Evolutionary conservation across 768 basidiomycete genomes (phyloP), one percentile per base, ranked within the genome.

Genomic region (Boletus fagicola): DNA sequence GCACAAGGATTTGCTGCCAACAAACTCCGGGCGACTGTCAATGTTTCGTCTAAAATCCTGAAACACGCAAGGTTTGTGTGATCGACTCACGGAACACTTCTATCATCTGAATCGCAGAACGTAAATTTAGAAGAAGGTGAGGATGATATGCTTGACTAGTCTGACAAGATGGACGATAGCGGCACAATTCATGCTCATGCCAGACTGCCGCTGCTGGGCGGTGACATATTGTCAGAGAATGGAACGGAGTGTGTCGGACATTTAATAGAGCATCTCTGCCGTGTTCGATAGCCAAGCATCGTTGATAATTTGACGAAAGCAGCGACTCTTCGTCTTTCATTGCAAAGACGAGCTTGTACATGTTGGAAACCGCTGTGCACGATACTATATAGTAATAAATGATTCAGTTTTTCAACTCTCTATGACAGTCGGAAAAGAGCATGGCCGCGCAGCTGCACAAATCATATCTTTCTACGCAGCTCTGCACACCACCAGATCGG

Each of bases 401-500:
- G 28, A 7, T 28, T 5, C 6, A 6, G 28, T 28, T 28, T 7
- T 5, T 7, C 28, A 28, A 28, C 28, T 28, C 30, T 30, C 11
- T 38, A 38, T n/a, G 18, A 24, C 16, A 24, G 12, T 26, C 24
- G 6, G 26, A 28, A 39, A 22, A 51, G 50, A n/a, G 11, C 22
- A 15, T 49, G n/a, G 16, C 3, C n/a, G 38, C 2, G 12, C 28
- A 11, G 36, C n/a, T 12, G 42, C 33, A 36, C 39, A 42, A 10
- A 5, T 51, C 40, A 58, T 22, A 9, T 36, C 50, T 43, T 58
- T 31, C 33, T 44, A n/a, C 67, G 67, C 59, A 94, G 71, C 70
- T 94, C 93, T 49, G 81, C 86, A 24, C 88, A 89, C 96, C 95
- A 99, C 83, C 92, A 88, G 43, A 99, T 88, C 0, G 94, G 90